Evolutionary conservation across 2,329 filamentous ascomycete species (phyloP), one percentile per base, ranked within the genome.

Genomic region (Verticillium nubilum): DNA sequence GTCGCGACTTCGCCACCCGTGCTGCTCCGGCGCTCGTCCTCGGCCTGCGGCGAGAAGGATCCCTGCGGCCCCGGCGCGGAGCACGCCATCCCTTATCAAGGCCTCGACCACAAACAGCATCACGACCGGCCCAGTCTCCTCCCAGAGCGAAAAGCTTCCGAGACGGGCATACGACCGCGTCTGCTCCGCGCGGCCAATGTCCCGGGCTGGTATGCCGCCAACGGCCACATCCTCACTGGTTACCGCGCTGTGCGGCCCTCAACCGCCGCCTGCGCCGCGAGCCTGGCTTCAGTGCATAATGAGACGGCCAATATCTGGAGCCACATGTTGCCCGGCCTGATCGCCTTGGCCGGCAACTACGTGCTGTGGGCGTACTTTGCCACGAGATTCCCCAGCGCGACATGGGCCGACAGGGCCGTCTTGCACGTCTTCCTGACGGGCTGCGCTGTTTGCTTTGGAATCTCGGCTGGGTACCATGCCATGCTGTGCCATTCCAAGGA

Each of bases 211-310:
- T 71, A 73, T 58, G 71, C 74, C 60, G 70, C 76, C 62, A 80
- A 79, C 61, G 64, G 67, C 9, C 75, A 71, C 62, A 76, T 80
- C 58, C 67, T 68, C 27, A 66, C 69, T 6, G 76, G 76, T 25
- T 81, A 81, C 63, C 76, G 78, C 15, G 75, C 74, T 9, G 71
- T 73, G 13, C 74, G 72, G 9, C 64, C 70, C 52, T 79, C 77
- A 0, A 64, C 65, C 15, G 57, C 54, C 2, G 63, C 60, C 7
- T 81, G 72, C 61, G 65, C 80, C 57, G 58, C 64, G 17, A 80
- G 77, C 63, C 74, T 72, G 69, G 59, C 65, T 4, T 76, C 77
- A 65, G 37, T 72, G 15, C 70, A 73, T 64, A 73, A 72, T 60
- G 69, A 73, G 60, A 66, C 69, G 3, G 60, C 68, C 61, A 73